phyloP scores from a whole-genome alignment of 495 filamentous ascomycete genomes.

The Talaromyces liani region DNA sequence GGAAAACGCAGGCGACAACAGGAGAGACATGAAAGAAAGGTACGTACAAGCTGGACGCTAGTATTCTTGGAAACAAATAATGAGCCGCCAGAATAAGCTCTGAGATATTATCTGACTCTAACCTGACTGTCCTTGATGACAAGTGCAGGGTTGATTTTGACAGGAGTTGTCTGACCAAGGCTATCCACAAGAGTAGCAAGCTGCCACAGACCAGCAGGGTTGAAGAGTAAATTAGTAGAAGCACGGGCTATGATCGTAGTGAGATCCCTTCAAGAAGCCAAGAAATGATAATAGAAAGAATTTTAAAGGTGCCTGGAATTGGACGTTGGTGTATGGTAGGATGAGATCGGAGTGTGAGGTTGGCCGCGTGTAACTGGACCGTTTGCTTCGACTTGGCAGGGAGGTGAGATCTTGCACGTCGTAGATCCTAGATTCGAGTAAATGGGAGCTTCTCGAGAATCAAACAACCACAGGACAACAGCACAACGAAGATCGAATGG shows the following conservation, averaged over 20 bases:
- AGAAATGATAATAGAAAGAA: slow-evolving; percentile 6
- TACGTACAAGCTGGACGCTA: slow-evolving; percentile 39
- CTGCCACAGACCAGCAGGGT: slow-evolving; percentile 10
- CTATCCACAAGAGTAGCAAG: slow-evolving; percentile 6
- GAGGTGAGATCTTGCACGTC: not conserved
- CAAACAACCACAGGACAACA: slow-evolving; percentile 7
- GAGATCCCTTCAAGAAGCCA: slow-evolving; percentile 6
- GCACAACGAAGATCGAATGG: slow-evolving; percentile 1
- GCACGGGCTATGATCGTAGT: not conserved
- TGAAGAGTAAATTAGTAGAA: slow-evolving; percentile 11
- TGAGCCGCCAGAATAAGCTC: slow-evolving; percentile 2
- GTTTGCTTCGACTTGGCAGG: not conserved
- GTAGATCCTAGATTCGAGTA: not conserved
- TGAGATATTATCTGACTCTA: not conserved
- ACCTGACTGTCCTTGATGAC: slow-evolving; percentile 29
- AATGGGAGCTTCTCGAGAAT: slow-evolving; percentile 8
- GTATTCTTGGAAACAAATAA: slow-evolving; percentile 10
- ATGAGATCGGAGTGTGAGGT: not conserved
- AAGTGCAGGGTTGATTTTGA: slow-evolving; percentile 26
- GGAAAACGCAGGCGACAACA: not conserved
- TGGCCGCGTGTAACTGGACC: not conserved
- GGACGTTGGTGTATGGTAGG: not conserved
- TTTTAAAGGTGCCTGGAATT: not conserved
- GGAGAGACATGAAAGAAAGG: slow-evolving; percentile 14
- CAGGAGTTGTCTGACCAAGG: slow-evolving; percentile 1